Evolutionary conservation across 1,284 basidiomycete species (phyloP), one percentile per base, ranked within the genome.

Genomic region (Schizophyllum commune): DNA sequence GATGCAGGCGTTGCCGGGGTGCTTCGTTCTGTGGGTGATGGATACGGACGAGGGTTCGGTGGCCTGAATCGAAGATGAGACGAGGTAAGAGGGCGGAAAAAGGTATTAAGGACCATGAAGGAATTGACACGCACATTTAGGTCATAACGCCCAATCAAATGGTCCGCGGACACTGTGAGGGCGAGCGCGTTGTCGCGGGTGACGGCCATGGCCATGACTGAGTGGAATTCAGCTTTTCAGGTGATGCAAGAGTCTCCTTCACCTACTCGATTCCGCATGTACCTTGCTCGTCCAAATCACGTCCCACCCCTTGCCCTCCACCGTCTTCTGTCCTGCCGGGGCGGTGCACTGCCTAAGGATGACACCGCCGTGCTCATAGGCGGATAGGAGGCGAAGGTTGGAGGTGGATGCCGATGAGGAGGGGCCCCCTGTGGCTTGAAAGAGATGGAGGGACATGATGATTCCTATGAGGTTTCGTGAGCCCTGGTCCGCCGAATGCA

Each of bases 201-300:
- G 0, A 92, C 85, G 0, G 83, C 73, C 86, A 94, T 89, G 0
- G 86, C 88, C 92, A 96, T 95, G 58, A 95, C 92, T 94, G 65
- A 1, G n/a, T 21, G 19, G 5, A 27, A 57, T 3, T 32, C 59
- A 2, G 59, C 52, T 22, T 39, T 19, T 11, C 1, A 20, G 34
- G 51, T 11, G 21, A 34, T 54, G 1, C 22, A 20, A 33, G n/a
- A 9, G 32, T 20, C 19, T 39, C 5, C 5, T 59, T 32, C n/a
- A 32, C 84, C 51, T 65, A 94, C 92, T 82, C 8, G 92, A 85
- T 72, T 95, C 92, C 39, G 83, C 84, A 69, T 96, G 93, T 17
- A 85, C 71, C 67, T 86, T 91, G 13, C 75, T 75, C 33, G 72
- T 81, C 91, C 91, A 95, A 1, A 88, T 47, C 8, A 77, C 70